Evolutionary conservation across 495 filamentous ascomycete species (phyloP).

Genomic region (Xylaria flabelliformis): DNA sequence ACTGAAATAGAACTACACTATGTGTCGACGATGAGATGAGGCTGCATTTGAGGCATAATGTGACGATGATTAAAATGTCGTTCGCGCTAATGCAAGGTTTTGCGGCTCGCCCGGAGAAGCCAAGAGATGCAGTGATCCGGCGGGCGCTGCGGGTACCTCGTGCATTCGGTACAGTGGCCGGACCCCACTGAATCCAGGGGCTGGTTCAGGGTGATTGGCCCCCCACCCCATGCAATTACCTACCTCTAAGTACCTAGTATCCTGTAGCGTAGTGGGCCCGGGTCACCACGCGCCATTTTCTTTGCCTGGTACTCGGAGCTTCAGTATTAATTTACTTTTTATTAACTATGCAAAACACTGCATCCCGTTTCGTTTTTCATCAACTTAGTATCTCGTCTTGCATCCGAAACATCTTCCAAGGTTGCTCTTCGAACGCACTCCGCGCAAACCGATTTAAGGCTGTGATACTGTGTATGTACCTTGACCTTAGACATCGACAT

Average conservation of each 20-base stretch:
- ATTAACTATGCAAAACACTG: neutral
- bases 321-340: neutral
- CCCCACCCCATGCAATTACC: neutral
- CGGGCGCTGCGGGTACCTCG: neutral
- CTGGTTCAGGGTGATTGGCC: neutral
- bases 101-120: slow-evolving; percentile 4
- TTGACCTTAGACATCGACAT: neutral
- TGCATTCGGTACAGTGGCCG: neutral
- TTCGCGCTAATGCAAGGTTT: slow-evolving; percentile 14
- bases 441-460: neutral
- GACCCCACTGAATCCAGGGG: slow-evolving; percentile 9
- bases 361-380: neutral
- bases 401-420: neutral
- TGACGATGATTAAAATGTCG: neutral
- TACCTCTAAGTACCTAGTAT: too few species aligned
- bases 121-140: slow-evolving; percentile 11
- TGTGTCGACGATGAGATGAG: neutral
- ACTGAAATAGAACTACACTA: neutral
- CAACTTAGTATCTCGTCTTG: neutral
- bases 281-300: slow-evolving; percentile 6
- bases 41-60: neutral
- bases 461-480: neutral
- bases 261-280: neutral
- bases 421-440: neutral
- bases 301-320: neutral